Conservation (phyloP, 2,329 filamentous ascomycete species). For the Fusarium dlaminii region DNA sequence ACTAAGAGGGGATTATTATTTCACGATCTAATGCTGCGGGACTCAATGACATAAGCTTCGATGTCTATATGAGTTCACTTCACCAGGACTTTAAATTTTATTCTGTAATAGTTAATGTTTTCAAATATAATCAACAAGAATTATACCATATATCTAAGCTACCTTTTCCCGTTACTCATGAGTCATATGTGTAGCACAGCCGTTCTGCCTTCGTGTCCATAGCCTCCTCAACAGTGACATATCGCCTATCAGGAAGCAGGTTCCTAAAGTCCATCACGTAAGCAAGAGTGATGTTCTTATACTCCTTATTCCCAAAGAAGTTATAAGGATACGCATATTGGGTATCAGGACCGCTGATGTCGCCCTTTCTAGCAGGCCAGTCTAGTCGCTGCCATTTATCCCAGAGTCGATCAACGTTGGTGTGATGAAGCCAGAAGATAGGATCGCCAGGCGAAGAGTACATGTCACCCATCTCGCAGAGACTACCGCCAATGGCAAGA, state of each 20-base stretch:
- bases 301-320: neutral
- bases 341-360: neutral
- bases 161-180: accelerated
- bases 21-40: neutral
- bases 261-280: neutral
- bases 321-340: neutral
- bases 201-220: neutral
- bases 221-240: neutral
- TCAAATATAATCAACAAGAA: neutral
- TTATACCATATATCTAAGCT: accelerated
- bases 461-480: neutral
- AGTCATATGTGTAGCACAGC: neutral
- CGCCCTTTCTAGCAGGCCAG: neutral
- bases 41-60: neutral
- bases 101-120: neutral
- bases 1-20: neutral
- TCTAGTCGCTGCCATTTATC: neutral
- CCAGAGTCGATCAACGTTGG: neutral
- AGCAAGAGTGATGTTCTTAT: neutral
- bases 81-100: neutral
- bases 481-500: neutral
- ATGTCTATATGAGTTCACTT: neutral
- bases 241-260: neutral
- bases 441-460: neutral
- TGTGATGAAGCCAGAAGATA: neutral